A percentile compares a stretch with the other conserved stretches of the same genome.
These are phyloP conservation scores for Lobulomyces angularis DNA, from an alignment of 192 early-diverging fungal species.

Conservation along the genomic window DNA sequence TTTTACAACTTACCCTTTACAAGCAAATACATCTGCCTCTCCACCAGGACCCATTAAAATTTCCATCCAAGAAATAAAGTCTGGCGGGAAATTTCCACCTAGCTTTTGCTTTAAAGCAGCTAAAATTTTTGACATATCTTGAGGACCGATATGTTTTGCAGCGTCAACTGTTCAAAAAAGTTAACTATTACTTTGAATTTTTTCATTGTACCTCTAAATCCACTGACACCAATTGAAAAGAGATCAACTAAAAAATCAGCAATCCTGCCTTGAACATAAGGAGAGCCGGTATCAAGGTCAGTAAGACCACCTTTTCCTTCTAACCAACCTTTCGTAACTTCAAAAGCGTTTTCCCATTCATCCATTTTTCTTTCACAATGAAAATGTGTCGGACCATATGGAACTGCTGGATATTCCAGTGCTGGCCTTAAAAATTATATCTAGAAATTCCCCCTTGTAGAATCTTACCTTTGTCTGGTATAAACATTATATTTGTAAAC, in stretches of 20 bases:
- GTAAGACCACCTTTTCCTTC: slow-evolving; percentile 1
- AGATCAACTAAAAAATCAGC: slow-evolving; percentile 5
- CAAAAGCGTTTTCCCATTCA: no score
- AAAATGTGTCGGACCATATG: slow-evolving; percentile 15
- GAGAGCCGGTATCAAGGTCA: slow-evolving; percentile 14
- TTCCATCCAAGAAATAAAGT: slow-evolving; percentile 18
- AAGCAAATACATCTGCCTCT: not conserved
- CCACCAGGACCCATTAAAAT: not conserved
- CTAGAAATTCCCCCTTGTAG: no score
- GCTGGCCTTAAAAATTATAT: no score
- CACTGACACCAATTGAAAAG: slow-evolving; percentile 10
- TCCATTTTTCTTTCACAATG: slow-evolving; percentile 15
- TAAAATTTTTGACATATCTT: slow-evolving; percentile 2
- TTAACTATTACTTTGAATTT: not conserved
- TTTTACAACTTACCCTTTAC: slow-evolving; percentile 10
- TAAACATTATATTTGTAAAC: slow-evolving; percentile 5
- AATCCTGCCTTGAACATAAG: slow-evolving; percentile 14
- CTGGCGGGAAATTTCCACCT: slow-evolving; percentile 11
- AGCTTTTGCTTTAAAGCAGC: slow-evolving; percentile 8
- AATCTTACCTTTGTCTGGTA: slow-evolving; percentile 6
- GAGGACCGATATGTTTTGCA: slow-evolving; percentile 12
- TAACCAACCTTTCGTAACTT: no score
- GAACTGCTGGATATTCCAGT: slow-evolving; percentile 16
- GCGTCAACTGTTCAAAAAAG: not conserved
- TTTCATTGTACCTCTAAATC: slow-evolving; percentile 14